These are phyloP conservation scores for Thraustochytrium striatum DNA, from an alignment of 352 stramenopile genomes.

Conservation along the genomic window DNA sequence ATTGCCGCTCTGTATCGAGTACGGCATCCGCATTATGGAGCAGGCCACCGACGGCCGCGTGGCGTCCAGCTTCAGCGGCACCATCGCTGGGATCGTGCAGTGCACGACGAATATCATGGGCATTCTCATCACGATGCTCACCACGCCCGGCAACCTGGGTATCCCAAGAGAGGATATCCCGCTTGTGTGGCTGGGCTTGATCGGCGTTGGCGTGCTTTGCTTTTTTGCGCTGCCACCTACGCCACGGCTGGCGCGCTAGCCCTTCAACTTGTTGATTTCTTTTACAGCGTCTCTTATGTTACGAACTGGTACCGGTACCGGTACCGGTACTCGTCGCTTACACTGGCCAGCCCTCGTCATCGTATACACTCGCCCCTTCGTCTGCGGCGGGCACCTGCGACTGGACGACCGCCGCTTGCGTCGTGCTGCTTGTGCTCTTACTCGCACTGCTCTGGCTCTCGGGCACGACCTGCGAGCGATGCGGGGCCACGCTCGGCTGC, in stretches of 20 bases:
- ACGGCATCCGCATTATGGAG: background rate
- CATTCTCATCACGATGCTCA: background rate
- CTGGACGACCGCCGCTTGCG: too few species aligned
- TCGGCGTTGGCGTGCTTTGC: background rate
- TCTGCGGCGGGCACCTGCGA: too few species aligned
- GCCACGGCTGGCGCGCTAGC: background rate
- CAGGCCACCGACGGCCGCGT: background rate
- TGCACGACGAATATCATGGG: background rate
- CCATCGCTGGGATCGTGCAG: background rate
- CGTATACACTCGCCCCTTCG: too few species aligned
- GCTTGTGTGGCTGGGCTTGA: background rate
- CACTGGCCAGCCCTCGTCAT: too few species aligned
- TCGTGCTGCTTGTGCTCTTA: too few species aligned
- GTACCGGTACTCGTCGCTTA: too few species aligned
- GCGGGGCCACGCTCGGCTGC: too few species aligned
- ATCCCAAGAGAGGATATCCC: background rate
- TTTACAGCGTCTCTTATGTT: too few species aligned
- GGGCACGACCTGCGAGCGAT: too few species aligned
- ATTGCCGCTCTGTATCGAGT: background rate
- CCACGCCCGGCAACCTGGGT: constrained; percentile 7
- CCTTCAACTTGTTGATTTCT: too few species aligned
- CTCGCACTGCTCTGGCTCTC: too few species aligned
- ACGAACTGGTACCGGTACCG: too few species aligned
- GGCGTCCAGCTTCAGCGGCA: background rate
- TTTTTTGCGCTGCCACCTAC: background rate